Evolutionary conservation across 208 protist genomes (phyloP), one percentile per base, ranked within the genome.

Genomic region (Trypanosomatidae sp.): DNA sequence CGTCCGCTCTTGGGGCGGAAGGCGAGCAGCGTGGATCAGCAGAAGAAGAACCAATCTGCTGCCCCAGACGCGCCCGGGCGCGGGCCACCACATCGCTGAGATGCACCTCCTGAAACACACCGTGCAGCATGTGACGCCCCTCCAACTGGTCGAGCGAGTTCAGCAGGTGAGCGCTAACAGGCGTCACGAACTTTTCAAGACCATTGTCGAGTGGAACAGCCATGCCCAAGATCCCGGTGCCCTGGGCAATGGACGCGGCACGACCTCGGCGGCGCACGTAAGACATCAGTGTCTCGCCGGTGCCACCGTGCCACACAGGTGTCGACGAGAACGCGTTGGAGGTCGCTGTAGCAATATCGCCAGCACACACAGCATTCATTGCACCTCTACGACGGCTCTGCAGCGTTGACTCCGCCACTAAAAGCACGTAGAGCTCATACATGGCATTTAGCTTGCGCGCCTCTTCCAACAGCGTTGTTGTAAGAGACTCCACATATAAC

Each of bases 51-150:
- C 10, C 15, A 3, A 41, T 19, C 39, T 49, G 55, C 6, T 62
- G 52, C 49, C 72, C 62, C 43, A 50, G 67, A 46, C 46, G 71
- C 9, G 69, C 69, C 12, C 47, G 60, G 25, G 25, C 62, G 8
- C 75, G 69, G 13, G 75, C 75, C n/a, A 75, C 65, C 33, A 80
- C 75, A 60, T 80, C 75, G 75, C 75, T 80, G 69, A 80, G 62
- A 30, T 75, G 69, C 28, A 80, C 75, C 10, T 66, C 65, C 41
- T 66, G 75, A 49, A 80, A 75, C 17, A 75, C 69, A n/a, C 62
- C 67, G 47, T 74, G 53, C 75, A 80, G 69, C 28, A 80, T 62
- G 44, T 80, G 75, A 25, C 75, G 75, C 53, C 69, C 43, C 39
- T 80, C 75, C 22, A 80, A 33, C 33, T 72, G 69, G 56, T 80